Evolutionary conservation across 1,284 basidiomycete species (phyloP).

Genomic region (Afroboletus lepidellus): DNA sequence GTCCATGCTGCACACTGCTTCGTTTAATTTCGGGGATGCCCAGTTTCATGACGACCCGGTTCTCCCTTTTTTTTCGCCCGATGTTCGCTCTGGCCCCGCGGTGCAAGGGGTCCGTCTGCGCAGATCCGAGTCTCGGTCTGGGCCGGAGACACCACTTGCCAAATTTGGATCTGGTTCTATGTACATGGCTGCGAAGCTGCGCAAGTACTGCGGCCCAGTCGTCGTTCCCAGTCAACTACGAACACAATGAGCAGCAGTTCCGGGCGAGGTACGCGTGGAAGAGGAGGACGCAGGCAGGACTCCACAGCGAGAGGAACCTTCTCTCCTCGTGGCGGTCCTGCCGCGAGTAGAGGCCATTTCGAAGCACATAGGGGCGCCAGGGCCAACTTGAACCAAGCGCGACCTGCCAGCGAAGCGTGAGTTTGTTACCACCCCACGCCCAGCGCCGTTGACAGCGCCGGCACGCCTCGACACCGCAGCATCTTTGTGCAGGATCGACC

Average conservation of each 20-base stretch:
- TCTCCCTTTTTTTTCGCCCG: not conserved
- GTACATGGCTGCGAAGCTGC: too few relatives aligned
- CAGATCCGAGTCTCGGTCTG: not conserved
- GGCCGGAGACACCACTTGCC: not conserved
- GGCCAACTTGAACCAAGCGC: not conserved
- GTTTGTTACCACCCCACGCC: not conserved
- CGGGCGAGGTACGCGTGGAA: not conserved
- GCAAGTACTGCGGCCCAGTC: not conserved
- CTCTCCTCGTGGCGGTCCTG: not conserved
- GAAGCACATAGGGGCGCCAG: not conserved
- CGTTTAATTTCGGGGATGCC: not conserved
- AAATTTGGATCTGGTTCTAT: not conserved
- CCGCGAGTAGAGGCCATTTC: not conserved
- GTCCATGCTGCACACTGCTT: not conserved
- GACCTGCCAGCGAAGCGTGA: slow-evolving; percentile 13
- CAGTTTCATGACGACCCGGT: not conserved
- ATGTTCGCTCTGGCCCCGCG: not conserved
- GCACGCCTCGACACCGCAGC: slow-evolving; percentile 38
- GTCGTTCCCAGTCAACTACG: not conserved
- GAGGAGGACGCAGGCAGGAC: slow-evolving; percentile 3
- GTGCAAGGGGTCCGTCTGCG: not conserved
- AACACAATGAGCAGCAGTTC: slow-evolving; percentile 9
- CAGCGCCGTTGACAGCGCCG: not conserved
- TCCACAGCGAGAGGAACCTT: not conserved
- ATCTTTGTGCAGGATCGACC: slow-evolving; percentile 50